Percentiles rank a stretch among this genome's conserved stretches.
Conservation (phyloP, 345 rosid genomes). For the Clausena lansium region DNA sequence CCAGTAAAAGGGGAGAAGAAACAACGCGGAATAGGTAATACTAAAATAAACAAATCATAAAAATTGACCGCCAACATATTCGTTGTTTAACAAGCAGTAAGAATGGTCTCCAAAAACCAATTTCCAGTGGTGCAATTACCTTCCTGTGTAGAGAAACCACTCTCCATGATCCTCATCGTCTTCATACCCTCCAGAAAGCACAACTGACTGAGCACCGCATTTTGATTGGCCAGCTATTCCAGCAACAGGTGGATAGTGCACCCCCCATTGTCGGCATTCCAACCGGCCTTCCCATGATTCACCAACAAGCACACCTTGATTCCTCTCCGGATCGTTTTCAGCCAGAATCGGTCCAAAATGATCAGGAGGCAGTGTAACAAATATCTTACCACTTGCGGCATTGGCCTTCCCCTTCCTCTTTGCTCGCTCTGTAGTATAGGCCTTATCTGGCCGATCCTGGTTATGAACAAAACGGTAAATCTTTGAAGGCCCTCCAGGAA, state of each 20-base stretch:
- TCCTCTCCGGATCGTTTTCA: conserved; percentile 60
- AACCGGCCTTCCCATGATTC: conserved; percentile 57
- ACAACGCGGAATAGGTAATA: neutral
- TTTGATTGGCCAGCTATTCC: conserved; percentile 64
- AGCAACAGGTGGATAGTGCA: conserved; percentile 56
- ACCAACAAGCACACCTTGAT: conserved; percentile 69
- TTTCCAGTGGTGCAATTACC: conserved; percentile 30
- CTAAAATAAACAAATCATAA: neutral
- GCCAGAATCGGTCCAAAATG: conserved; percentile 71
- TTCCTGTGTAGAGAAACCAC: conserved; percentile 81
- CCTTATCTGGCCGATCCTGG: conserved; percentile 54
- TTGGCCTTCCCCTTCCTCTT: conserved; percentile 54
- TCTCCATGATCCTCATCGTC: conserved; percentile 88
- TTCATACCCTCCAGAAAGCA: conserved; percentile 63
- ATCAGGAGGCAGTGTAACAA: conserved; percentile 54
- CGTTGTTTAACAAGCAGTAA: neutral
- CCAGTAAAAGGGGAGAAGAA: neutral
- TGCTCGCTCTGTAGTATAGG: conserved; percentile 58
- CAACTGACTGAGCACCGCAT: conserved; percentile 67
- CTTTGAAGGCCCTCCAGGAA: conserved; percentile 22
- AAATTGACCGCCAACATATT: neutral
- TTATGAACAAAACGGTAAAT: conserved; percentile 46
- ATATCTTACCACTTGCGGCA: conserved; percentile 72
- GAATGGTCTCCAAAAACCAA: neutral
- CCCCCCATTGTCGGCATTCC: conserved; percentile 76